phyloP scores from a whole-genome alignment of 345 rosid species.

The Angophora floribunda region DNA sequence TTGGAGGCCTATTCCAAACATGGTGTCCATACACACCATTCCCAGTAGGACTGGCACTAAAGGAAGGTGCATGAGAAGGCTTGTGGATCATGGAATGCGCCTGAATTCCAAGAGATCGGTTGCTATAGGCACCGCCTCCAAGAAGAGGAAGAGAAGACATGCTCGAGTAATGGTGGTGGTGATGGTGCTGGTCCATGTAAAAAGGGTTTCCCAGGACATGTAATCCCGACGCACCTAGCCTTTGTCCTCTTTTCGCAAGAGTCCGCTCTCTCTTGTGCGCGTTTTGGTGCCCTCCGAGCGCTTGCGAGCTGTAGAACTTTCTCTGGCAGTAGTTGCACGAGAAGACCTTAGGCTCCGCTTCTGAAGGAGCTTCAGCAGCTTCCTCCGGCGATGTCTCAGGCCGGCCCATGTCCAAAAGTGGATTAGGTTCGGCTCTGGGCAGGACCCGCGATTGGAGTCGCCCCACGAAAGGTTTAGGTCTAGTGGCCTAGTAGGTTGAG shows the following conservation, averaged over 20 bases:
- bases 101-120: slow-evolving; percentile 29
- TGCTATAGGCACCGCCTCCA: slow-evolving; percentile 5
- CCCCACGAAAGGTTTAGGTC: slow-evolving; percentile 25
- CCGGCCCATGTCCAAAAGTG: slow-evolving; percentile 23
- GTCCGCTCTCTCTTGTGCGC: slow-evolving; percentile 36
- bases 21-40: background rate
- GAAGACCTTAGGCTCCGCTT: slow-evolving; percentile 21
- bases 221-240: background rate
- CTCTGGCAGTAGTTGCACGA: slow-evolving; percentile 27
- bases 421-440: slow-evolving; percentile 63
- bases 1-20: background rate
- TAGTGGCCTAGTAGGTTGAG: background rate
- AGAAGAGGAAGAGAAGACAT: slow-evolving; percentile 36
- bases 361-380: background rate
- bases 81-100: slow-evolving; percentile 16
- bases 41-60: background rate
- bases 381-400: background rate
- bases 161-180: slow-evolving; percentile 16
- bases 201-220: slow-evolving; percentile 36
- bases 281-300: slow-evolving; percentile 25
- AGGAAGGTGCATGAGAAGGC: background rate
- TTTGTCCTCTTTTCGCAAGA: slow-evolving; percentile 26
- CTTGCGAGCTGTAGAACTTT: slow-evolving; percentile 28
- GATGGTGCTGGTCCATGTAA: slow-evolving; percentile 7
- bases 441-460: slow-evolving; percentile 18